Base-by-base conservation (phyloP, 139 green algal species). In the Chlamydomonas applanata region DNA sequence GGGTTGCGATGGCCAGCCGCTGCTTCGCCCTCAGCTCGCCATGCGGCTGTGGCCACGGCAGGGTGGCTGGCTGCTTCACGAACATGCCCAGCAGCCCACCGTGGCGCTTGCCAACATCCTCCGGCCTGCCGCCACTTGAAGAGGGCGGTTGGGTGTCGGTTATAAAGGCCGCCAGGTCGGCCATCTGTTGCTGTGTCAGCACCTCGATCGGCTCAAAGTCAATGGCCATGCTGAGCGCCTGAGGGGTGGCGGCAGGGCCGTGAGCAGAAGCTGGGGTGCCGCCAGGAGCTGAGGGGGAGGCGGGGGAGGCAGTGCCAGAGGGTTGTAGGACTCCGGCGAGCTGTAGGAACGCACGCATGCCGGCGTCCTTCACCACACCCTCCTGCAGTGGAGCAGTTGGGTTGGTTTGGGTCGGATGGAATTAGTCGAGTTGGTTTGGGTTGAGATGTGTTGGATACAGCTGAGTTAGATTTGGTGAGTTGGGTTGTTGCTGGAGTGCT, bases 1-100 rank as follows among this genome's bases (percentile, higher is more conserved):
- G 82, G 25, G 82, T 82, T 30, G 34, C 11, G 13, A 87, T 61
- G 30, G 72, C 74, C 36, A 87, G 71, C 53, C 80, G 75, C 30
- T 72, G 78, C 53, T 53, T 70, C 76, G 68, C 83, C 72, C 24
- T 52, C 32, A 13, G 69, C 65, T 49, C 59, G 32, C n/a, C 79
- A 71, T 53, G 66, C 54, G 4, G 73, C 13, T 52, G 30, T 0
- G 76, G 81, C 81, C 81, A 86, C n/a, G 73, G 62, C 45, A 86
- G 70, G 0, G 46, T 4, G 4, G 49, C 13, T 72, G 36, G 13
- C 40, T 36, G 13, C 3, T 2, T 17, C n/a, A 7, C 40, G 2
- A 57, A 59, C 14, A 4, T 3, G 9, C 65, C 40, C 40, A 59
- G 40, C 36, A 35, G n/a, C 14, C 65, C 40, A 11, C 65, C 40